These are phyloP conservation scores for Cordyceps farinosa DNA, from an alignment of 2,329 filamentous ascomycete species.

Conservation along the genomic window DNA sequence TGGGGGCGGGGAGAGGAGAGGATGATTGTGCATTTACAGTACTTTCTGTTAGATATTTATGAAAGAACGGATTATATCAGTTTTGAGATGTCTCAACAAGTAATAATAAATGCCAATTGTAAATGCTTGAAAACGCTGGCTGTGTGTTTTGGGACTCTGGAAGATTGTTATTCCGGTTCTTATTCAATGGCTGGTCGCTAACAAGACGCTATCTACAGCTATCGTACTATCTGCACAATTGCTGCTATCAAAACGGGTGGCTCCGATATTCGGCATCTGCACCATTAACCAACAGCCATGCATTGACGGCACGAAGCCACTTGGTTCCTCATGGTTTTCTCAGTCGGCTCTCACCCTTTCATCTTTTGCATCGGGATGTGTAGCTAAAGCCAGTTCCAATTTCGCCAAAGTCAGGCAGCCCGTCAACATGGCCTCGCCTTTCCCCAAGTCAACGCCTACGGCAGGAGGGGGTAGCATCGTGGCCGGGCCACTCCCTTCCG, in stretches of 20 bases:
- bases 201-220: too few relatives aligned
- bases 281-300: neutral
- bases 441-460: conserved; percentile 67
- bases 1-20: too few relatives aligned
- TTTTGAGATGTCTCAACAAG: too few relatives aligned
- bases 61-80: too few relatives aligned
- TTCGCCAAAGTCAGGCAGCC: neutral
- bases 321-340: neutral
- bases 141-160: too few relatives aligned
- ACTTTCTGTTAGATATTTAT: too few relatives aligned
- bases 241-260: neutral
- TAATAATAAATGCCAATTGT: too few relatives aligned
- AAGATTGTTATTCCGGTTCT: too few relatives aligned
- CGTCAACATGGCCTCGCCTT: conserved; percentile 62
- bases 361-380: neutral
- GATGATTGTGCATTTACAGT: too few relatives aligned
- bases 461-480: conserved; percentile 78
- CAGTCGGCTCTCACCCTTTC: neutral
- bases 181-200: too few relatives aligned
- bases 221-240: too few relatives aligned
- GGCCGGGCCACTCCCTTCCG: conserved; percentile 67
- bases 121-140: too few relatives aligned
- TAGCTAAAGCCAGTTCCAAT: neutral
- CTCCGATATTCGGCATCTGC: conserved; percentile 5
- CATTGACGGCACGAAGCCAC: neutral